Evolutionary conservation across 164 flowering plant species (phyloP).

Genomic region (Umbellularia californica): DNA sequence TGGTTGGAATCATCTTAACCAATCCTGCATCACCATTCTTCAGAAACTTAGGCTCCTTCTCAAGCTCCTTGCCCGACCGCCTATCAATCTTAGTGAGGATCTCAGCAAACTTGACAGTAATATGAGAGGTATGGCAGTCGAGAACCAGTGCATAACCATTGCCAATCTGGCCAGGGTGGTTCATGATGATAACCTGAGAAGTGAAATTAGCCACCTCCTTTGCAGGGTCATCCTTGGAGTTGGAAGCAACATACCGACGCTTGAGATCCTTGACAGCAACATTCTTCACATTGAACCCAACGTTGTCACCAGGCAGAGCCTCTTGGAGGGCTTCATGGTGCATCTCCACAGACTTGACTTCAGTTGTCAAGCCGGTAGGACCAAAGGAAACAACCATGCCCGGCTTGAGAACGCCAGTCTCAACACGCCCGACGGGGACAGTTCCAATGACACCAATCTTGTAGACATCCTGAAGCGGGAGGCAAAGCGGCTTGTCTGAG

Average conservation of each 20-base stretch:
- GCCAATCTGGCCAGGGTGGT: conserved; percentile 73
- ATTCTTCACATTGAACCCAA: conserved; percentile 66
- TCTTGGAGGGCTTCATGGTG: conserved; percentile 60
- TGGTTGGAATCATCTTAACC: conserved; percentile 69
- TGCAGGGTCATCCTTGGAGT: conserved; percentile 72
- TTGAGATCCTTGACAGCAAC: conserved; percentile 69
- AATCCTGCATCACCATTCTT: conserved; percentile 64
- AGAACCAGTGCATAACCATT: conserved; percentile 64
- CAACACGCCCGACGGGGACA: conserved; percentile 64
- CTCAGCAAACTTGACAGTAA: conserved; percentile 59
- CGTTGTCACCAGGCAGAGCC: conserved; percentile 67
- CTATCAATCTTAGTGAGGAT: conserved; percentile 51
- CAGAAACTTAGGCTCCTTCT: conserved; percentile 60
- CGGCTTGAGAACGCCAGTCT: conserved; percentile 56
- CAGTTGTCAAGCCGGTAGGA: conserved; percentile 61
- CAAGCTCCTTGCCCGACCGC: conserved; percentile 53
- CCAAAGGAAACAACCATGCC: conserved; percentile 72
- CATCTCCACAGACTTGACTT: conserved; percentile 74
- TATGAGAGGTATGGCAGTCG: conserved; percentile 69
- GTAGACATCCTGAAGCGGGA: conserved; percentile 69
- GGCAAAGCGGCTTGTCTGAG: conserved; percentile 71
- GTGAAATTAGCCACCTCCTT: conserved; percentile 66
- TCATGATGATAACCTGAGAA: conserved; percentile 74
- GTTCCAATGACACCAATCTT: conserved; percentile 72
- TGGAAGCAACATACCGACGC: conserved; percentile 62